Conservation (phyloP, 768 basidiomycete genomes). For the Kwoniella shandongensis region DNA sequence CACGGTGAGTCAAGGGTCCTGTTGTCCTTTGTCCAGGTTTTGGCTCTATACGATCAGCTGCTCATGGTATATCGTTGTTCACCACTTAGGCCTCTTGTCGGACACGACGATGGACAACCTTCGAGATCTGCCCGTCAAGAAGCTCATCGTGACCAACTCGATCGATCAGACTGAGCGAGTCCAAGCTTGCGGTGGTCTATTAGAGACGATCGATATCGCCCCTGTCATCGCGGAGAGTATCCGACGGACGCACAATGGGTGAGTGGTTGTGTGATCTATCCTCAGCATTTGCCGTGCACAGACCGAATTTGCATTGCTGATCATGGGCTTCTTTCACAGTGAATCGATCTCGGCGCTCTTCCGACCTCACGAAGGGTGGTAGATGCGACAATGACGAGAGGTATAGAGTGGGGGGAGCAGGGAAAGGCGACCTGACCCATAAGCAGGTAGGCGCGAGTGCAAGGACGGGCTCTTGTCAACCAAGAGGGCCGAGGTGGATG, state of each 20-base stretch:
- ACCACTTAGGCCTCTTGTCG: constrained; percentile 72
- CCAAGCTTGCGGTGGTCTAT: constrained; percentile 68
- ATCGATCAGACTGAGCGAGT: constrained; percentile 78
- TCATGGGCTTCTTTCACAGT: constrained; percentile 16
- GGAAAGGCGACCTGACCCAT: background rate
- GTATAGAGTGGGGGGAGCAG: background rate
- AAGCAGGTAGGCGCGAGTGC: background rate
- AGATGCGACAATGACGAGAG: background rate
- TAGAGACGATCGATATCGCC: constrained; percentile 93
- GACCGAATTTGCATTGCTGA: no score
- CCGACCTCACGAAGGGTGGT: constrained; percentile 33
- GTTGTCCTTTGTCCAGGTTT: background rate
- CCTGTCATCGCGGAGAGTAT: constrained; percentile 95
- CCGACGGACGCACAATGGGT: constrained; percentile 88
- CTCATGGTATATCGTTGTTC: background rate
- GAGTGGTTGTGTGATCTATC: constrained; percentile 12
- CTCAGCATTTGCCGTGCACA: no score
- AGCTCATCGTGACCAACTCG: constrained; percentile 97
- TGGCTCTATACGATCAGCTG: background rate
- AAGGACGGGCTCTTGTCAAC: background rate
- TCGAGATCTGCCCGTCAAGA: constrained; percentile 73
- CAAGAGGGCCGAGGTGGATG: background rate
- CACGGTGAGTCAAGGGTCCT: constrained; percentile 60
- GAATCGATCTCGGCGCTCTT: constrained; percentile 53
- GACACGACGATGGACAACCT: constrained; percentile 80